These are phyloP conservation scores for Neolentinus lepideus DNA, from an alignment of 1,284 basidiomycete species.

Conservation along the genomic window DNA sequence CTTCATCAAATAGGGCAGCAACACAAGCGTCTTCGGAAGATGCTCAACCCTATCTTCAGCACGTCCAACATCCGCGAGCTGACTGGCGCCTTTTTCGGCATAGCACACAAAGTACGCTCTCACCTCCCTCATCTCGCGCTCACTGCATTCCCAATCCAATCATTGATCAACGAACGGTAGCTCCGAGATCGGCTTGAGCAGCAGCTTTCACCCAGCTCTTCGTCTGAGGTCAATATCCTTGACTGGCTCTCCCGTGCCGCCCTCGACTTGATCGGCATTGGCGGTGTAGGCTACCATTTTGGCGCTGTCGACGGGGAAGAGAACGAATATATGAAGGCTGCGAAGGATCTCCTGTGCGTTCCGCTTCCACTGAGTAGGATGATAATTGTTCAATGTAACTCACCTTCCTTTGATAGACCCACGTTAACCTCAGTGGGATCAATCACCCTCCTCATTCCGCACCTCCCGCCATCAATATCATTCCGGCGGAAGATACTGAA, in stretches of 20 bases:
- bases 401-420: not conserved
- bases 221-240: not conserved
- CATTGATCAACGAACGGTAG: no score
- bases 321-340: not conserved
- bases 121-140: no score
- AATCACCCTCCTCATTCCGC: not conserved
- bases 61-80: not conserved
- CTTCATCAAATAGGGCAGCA: not conserved
- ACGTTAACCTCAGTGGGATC: not conserved
- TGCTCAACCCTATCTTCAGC: conserved; percentile 1
- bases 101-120: not conserved
- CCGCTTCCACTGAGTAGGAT: not conserved
- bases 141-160: no score
- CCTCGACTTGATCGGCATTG: not conserved
- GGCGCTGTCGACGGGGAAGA: not conserved
- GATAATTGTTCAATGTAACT: not conserved
- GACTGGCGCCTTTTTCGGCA: not conserved
- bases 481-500: not conserved
- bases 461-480: not conserved
- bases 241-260: not conserved
- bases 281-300: not conserved
- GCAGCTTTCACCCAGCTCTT: not conserved
- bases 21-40: not conserved
- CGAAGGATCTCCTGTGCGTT: not conserved
- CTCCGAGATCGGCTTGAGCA: not conserved